Evolutionary conservation across 345 rosid genomes (phyloP), one percentile per base, ranked within the genome.

Genomic region (Dipteronia sinensis): DNA sequence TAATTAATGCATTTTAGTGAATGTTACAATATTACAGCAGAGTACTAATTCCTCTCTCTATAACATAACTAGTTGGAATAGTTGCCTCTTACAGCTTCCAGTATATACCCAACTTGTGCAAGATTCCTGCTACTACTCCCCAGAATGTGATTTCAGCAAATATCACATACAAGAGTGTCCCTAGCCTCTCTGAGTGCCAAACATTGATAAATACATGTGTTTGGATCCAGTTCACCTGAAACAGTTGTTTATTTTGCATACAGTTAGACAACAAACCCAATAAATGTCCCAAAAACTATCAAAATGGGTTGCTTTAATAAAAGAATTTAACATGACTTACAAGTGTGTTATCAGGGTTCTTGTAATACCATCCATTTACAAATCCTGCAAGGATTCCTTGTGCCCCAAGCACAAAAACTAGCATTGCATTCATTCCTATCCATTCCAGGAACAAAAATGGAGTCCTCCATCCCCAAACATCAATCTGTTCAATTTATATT

Each of bases 351-450:
- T 88, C 79, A 1, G 76, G 67, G 22, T 85, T 80, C 68, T 85
- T 78, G 58, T 87, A 89, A 58, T 83, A 91, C 95, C 93, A 87
- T 16, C 93, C 91, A 59, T 91, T 91, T 20, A 91, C 64, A 69
- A 91, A 89, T 25, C 86, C 91, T 7, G 85, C 82, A 38, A 91
- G 88, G 59, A 89, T 87, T 15, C 89, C 91, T 74, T 88, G 89
- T 6, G 93, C 95, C 15, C 90, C 93, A 65, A 89, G 87, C 68
- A 91, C 90, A 74, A 76, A 91, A 17, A 91, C 87, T 49, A 91
- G 83, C 95, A 89, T 89, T 3, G 93, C 90, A 10, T 89, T 89
- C 95, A 89, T 89, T 68, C 95, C 93, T 61, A 91, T 91, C 93
- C 95, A 91, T 72, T 88, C 90, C 55, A 89, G 82, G 87, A 89